Conservation (phyloP, 2,329 filamentous ascomycete species). For the Talaromyces marneffei region DNA sequence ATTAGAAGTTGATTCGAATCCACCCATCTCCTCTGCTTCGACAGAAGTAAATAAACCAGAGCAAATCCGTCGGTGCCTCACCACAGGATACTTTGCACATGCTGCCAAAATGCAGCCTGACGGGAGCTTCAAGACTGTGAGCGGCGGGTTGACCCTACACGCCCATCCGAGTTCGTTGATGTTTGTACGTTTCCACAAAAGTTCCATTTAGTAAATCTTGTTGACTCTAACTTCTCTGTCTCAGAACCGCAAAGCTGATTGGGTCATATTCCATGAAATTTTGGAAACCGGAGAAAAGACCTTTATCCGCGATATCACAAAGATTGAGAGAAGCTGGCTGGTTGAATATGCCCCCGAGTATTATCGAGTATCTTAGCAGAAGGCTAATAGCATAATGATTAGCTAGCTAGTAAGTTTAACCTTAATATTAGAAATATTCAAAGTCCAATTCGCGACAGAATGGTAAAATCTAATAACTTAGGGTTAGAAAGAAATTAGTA, state of each 20-base stretch:
- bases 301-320: slow-evolving; percentile 86
- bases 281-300: slow-evolving; percentile 84
- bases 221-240: slow-evolving; percentile 14
- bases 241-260: slow-evolving; percentile 83
- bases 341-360: slow-evolving; percentile 81
- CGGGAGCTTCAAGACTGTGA: slow-evolving; percentile 82
- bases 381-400: too few relatives aligned
- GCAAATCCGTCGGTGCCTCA: slow-evolving; percentile 75
- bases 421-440: too few relatives aligned
- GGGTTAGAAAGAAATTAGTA: too few relatives aligned
- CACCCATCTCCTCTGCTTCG: slow-evolving; percentile 29
- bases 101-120: slow-evolving; percentile 91
- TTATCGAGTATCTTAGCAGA: slow-evolving; percentile 61
- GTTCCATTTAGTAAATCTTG: not conserved
- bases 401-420: too few relatives aligned
- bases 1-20: slow-evolving; percentile 60
- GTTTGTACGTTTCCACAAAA: slow-evolving; percentile 55
- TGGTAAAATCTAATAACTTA: too few relatives aligned
- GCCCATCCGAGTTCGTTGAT: slow-evolving; percentile 89
- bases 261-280: slow-evolving; percentile 92
- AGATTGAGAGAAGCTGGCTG: slow-evolving; percentile 89
- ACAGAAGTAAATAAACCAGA: slow-evolving; percentile 51
- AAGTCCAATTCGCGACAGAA: too few relatives aligned
- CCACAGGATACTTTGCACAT: slow-evolving; percentile 86
- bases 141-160: slow-evolving; percentile 69